Evolutionary conservation across 2,329 filamentous ascomycete genomes (phyloP), one percentile per base, ranked within the genome.

Genomic region (Diaporthe vaccinii): DNA sequence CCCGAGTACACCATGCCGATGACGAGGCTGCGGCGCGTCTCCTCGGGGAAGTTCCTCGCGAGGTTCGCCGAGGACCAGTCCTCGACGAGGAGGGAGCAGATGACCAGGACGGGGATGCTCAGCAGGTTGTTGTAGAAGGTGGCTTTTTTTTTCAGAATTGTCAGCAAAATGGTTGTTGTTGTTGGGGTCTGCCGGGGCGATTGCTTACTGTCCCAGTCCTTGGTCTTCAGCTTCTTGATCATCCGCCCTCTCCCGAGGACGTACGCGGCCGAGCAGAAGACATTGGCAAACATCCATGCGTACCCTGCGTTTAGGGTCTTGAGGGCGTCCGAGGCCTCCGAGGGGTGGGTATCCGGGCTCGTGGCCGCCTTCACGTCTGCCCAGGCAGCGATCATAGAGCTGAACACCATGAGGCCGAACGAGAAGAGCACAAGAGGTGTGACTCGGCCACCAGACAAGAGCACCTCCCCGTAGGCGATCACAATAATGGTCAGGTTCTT

Each of bases 101-200:
- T 83, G 74, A 98, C 84, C 70, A 99, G 92, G 81, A 98, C 93
- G 44, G 97, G 97, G 78, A 99, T 98, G 74, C 95, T 98, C 79
- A 99, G 92, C 58, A 98, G 91, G 86, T 99, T 98, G 91, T 98
- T 99, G 89, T 99, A 99, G 88, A 97, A 98, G 96, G 98, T 99
- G 82, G 96, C 96, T 98, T 73, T 74, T 46, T 46, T 34, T 31
- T 4, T 4, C 53, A 8, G 36, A 20, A 57, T 49, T 49, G 76
- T 34, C 62, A 82, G 86, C 80, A 88, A 84, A 58, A 20, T 14
- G 1, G 36, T 5, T 78, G 28, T 46, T 7, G 36, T 39, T 41
- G 55, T 75, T 36, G 68, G 74, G 34, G 14, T 28, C 20, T 22
- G 28, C 12, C 34, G 44, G 34, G 14, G 44, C 53, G 36, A 1